These are phyloP conservation scores for Triadica sebifera DNA, from an alignment of 345 rosid genomes.

Conservation along the genomic window DNA sequence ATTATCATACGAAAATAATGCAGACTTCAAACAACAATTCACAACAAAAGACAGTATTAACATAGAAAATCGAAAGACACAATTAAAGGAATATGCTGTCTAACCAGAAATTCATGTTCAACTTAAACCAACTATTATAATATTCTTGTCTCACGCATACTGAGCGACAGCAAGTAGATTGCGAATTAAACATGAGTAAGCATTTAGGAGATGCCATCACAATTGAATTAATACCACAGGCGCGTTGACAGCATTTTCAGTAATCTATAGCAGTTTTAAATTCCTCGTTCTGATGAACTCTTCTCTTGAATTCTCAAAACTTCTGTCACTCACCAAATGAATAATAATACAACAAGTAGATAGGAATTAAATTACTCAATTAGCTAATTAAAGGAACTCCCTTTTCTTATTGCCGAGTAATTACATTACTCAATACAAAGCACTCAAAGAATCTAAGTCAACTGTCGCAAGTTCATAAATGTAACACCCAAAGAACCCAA, in stretches of 20 bases:
- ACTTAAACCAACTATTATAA: too few species aligned
- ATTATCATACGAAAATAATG: background rate
- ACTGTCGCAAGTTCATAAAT: background rate
- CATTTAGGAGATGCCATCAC: background rate
- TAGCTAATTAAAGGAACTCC: background rate
- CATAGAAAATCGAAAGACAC: too few species aligned
- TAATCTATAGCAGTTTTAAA: background rate
- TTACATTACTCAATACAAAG: too few species aligned
- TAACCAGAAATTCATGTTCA: too few species aligned
- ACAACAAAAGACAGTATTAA: too few species aligned
- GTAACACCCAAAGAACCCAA: background rate
- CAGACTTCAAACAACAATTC: background rate
- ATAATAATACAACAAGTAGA: too few species aligned
- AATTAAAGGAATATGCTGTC: background rate
- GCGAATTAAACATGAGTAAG: background rate
- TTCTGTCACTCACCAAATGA: background rate
- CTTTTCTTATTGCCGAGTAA: background rate
- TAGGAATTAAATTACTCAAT: too few species aligned
- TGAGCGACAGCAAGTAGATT: background rate
- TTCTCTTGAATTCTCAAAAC: too few species aligned
- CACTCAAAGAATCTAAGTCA: conserved; percentile 2
- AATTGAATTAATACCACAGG: background rate
- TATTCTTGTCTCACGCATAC: too few species aligned
- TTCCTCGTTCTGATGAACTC: background rate
- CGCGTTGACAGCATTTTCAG: background rate